Base-by-base conservation (phyloP, 805 yeast genomes). In the Brettanomyces sp. region DNA sequence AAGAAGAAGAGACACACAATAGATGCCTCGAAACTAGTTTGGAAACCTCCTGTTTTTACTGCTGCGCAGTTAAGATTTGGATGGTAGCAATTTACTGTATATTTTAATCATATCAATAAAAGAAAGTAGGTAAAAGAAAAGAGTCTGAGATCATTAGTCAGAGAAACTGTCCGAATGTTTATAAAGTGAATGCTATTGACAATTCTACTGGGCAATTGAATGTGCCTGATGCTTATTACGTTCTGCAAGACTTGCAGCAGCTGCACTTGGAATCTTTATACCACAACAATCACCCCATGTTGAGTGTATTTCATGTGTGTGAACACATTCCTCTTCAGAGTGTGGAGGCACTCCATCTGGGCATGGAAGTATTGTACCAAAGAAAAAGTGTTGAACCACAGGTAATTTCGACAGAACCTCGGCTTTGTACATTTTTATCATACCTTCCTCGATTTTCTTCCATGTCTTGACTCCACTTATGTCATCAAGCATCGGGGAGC, bases 271-370 rank as follows among this genome's bases (percentile, higher is more conserved):
- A 2, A 93, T 76, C 58, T 87, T 86, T 43, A 93, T 93, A 6
- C 99, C 99, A 68, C 99, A 93, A 58, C 99, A 93, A 61, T 93
- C 98, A 7, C 96, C 98, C 95, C 96, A 93, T 3, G 86, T 80
- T 38, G 69, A 72, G 41, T 68, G 69, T 3, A 57, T 50, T 7
- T 60, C 65, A 36, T 56, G 59, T 33, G 63, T 64, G 18, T 62
- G 47, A 13, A 41, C 52, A 28, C 36, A 61, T 30, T 59, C 62
- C 52, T 53, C 38, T 12, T 59, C 58, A 4, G 49, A 48, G 14
- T 58, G 57, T 2, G 58, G 65, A 41, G 61, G 64, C 0, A 86
- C 69, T 0, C 87, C 89, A 9, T 77, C 84, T 1, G 96, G 96
- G 37, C 90, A 87, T 14, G 62, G 63, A 14, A 90, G 58, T 13